Percentiles rank a stretch among this genome's conserved stretches.
Evolutionary conservation across 306 rosid genomes (phyloP).

Genomic region (Cucurbita pepo): DNA sequence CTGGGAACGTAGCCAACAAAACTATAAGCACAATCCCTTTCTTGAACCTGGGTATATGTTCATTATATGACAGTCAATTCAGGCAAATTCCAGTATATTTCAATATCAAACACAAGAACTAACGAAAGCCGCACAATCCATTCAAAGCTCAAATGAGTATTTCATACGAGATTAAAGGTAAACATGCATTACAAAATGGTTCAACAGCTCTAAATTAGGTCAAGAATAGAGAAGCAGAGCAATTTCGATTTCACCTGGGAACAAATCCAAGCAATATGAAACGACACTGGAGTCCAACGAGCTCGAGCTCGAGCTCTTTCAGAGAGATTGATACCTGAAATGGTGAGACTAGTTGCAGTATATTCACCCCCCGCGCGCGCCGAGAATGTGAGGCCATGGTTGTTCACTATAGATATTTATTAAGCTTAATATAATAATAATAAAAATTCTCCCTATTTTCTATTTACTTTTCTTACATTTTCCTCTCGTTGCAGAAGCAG

Average conservation of each 20-base stretch:
- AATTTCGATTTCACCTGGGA: background rate
- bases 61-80: background rate
- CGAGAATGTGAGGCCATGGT: background rate
- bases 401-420: background rate
- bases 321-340: too few species aligned
- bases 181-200: background rate
- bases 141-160: background rate
- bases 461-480: too few species aligned
- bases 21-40: background rate
- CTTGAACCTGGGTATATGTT: background rate
- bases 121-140: background rate
- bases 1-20: background rate
- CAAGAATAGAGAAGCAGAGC: background rate
- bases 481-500: too few species aligned
- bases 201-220: background rate
- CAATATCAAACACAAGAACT: background rate
- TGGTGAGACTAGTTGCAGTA: background rate
- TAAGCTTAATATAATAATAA: too few species aligned
- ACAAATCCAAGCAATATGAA: background rate
- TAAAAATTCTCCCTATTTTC: too few species aligned
- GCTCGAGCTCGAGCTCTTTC: background rate
- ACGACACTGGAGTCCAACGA: background rate
- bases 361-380: background rate
- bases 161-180: background rate
- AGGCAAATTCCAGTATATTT: background rate